These are phyloP conservation scores for Austroboletus olivaceoglutinosus DNA, from an alignment of 1,284 basidiomycete genomes.

Conservation along the genomic window DNA sequence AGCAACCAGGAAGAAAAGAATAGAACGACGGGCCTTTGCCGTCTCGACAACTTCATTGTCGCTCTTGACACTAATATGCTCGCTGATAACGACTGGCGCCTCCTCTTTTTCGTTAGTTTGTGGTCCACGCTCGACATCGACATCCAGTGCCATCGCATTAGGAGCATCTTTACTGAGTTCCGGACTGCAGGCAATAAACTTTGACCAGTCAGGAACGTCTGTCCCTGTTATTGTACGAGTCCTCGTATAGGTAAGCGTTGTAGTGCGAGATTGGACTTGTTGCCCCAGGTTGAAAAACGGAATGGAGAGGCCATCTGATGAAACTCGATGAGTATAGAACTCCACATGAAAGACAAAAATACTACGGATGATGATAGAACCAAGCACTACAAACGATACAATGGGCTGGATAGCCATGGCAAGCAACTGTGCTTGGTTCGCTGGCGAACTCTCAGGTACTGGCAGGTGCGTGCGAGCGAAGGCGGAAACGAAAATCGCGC, in stretches of 20 bases:
- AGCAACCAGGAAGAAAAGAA: not conserved
- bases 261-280: slow-evolving; percentile 63
- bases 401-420: slow-evolving; percentile 74
- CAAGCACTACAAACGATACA: slow-evolving; percentile 79
- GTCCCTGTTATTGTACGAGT: slow-evolving; percentile 32
- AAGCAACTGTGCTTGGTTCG: slow-evolving; percentile 69
- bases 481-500: slow-evolving; percentile 83
- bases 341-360: not conserved
- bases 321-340: slow-evolving; percentile 1
- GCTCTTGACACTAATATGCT: not conserved
- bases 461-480: slow-evolving; percentile 71
- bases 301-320: slow-evolving; percentile 79
- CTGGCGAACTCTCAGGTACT: slow-evolving; percentile 54
- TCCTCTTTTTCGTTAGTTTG: not conserved
- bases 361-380: slow-evolving; percentile 80
- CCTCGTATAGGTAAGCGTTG: slow-evolving; percentile 31
- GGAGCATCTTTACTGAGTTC: slow-evolving; percentile 10
- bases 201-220: slow-evolving; percentile 52
- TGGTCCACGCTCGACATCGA: slow-evolving; percentile 28
- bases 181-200: slow-evolving; percentile 36
- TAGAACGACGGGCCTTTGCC: slow-evolving; percentile 22
- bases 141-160: not conserved
- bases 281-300: slow-evolving; percentile 79
- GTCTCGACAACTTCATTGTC: not conserved
- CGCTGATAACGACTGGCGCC: too few species aligned